These are phyloP conservation scores for Berberis thunbergii DNA, from an alignment of 164 flowering plant genomes.

Conservation along the genomic window DNA sequence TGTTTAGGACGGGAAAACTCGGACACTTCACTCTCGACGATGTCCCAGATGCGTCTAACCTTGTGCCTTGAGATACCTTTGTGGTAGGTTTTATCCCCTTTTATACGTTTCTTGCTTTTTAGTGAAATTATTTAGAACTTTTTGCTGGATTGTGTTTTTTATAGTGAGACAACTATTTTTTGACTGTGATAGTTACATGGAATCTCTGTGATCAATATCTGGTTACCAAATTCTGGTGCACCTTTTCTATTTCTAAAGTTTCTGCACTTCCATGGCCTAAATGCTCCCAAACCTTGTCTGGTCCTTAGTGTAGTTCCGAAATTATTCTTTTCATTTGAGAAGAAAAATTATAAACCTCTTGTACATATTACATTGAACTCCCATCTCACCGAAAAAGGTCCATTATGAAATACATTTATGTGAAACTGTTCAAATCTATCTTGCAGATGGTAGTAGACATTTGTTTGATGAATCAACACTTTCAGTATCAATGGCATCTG, in stretches of 20 bases:
- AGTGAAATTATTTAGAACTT: too few relatives aligned
- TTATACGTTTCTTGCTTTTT: too few relatives aligned
- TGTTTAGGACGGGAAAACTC: constrained; percentile 81
- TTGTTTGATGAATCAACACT: constrained; percentile 53
- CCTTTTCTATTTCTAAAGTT: too few relatives aligned
- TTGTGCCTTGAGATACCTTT: constrained; percentile 2
- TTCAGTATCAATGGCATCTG: constrained; percentile 62
- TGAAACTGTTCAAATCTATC: constrained; percentile 22
- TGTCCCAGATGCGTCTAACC: constrained; percentile 32
- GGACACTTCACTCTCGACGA: constrained; percentile 85
- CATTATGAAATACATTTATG: background rate
- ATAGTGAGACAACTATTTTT: background rate
- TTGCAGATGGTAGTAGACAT: constrained; percentile 51
- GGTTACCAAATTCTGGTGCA: too few relatives aligned
- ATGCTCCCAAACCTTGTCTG: too few relatives aligned
- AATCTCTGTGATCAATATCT: too few relatives aligned
- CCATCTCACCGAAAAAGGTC: background rate
- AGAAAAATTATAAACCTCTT: too few relatives aligned
- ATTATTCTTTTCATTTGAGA: too few relatives aligned
- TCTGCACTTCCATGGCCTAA: too few relatives aligned
- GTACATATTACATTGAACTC: too few relatives aligned
- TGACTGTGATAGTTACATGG: background rate
- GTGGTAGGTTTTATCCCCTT: background rate
- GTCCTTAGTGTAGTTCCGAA: too few relatives aligned
- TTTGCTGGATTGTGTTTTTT: background rate